Conservation (phyloP, 192 early-diverging fungal genomes). For the Umbelopsis vinacea region DNA sequence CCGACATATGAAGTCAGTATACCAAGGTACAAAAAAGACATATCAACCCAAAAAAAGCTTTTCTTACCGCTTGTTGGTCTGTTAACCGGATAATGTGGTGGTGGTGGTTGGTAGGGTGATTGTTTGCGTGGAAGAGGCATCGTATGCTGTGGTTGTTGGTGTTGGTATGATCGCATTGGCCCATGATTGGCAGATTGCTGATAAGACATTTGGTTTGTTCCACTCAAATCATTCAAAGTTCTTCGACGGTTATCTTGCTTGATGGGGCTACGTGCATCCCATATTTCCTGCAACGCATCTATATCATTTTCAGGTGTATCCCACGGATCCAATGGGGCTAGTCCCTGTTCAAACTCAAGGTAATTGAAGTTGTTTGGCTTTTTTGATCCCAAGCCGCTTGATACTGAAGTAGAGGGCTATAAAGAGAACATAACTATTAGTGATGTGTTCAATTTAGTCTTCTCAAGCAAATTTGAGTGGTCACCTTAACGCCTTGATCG, state of each 20-base stretch:
- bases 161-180: conserved; percentile 2
- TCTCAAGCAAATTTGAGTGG: background rate
- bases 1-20: no score
- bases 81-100: conserved; percentile 2
- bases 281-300: conserved; percentile 56
- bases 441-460: no score
- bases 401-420: conserved; percentile 11
- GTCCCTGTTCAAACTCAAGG: conserved; percentile 68
- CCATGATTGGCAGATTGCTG: background rate
- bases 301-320: conserved; percentile 62
- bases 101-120: background rate
- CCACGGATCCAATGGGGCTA: conserved; percentile 67
- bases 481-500: background rate
- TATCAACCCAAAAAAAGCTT: no score
- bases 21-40: no score
- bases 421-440: background rate
- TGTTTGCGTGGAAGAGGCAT: conserved; percentile 8
- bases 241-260: background rate
- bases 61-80: conserved; percentile 2
- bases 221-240: background rate
- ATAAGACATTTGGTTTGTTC: background rate
- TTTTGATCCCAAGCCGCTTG: background rate
- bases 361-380: conserved; percentile 38
- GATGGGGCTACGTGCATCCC: conserved; percentile 23
- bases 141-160: conserved; percentile 15